Evolutionary conservation across 2,329 filamentous ascomycete genomes (phyloP).

Genomic region (Pleomassaria siparia): DNA sequence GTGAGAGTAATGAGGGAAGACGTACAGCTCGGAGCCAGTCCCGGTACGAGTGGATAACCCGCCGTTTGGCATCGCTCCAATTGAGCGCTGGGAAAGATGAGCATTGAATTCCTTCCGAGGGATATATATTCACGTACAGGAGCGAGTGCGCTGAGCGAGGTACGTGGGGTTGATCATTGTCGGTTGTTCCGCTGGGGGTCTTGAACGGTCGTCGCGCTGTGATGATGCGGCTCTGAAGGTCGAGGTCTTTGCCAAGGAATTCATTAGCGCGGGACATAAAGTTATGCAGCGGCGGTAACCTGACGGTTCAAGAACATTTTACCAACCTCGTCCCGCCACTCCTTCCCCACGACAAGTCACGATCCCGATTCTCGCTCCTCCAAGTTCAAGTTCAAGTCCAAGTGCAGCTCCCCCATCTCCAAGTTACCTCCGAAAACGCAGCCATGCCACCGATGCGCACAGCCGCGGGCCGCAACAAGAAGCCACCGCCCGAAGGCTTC

Average conservation of each 20-base stretch:
- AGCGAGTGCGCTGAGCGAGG: constrained; percentile 65
- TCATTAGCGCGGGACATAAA: background rate
- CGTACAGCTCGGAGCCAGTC: constrained; percentile 96
- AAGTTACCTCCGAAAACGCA: background rate
- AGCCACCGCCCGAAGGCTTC: constrained; percentile 83
- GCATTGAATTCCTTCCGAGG: background rate
- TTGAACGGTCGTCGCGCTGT: constrained; percentile 20
- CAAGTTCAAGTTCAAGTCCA: background rate
- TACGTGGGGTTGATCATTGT: constrained; percentile 85
- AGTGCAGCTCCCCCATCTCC: background rate
- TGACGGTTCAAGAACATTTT: background rate
- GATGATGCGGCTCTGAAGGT: constrained; percentile 31
- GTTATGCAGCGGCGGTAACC: background rate
- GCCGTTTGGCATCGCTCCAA: constrained; percentile 83
- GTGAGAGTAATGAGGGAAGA: constrained; percentile 31
- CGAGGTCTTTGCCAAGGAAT: background rate
- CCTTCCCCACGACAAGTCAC: background rate
- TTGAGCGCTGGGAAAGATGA: constrained; percentile 66
- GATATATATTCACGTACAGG: constrained; percentile 46
- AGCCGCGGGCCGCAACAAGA: constrained; percentile 68
- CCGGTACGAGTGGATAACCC: constrained; percentile 87
- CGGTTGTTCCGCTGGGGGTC: constrained; percentile 28
- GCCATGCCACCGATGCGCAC: constrained; percentile 77
- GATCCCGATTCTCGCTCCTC: background rate
- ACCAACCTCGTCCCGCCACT: background rate